Conservation (phyloP, 768 basidiomycete species). For the Auricularia cornea region DNA sequence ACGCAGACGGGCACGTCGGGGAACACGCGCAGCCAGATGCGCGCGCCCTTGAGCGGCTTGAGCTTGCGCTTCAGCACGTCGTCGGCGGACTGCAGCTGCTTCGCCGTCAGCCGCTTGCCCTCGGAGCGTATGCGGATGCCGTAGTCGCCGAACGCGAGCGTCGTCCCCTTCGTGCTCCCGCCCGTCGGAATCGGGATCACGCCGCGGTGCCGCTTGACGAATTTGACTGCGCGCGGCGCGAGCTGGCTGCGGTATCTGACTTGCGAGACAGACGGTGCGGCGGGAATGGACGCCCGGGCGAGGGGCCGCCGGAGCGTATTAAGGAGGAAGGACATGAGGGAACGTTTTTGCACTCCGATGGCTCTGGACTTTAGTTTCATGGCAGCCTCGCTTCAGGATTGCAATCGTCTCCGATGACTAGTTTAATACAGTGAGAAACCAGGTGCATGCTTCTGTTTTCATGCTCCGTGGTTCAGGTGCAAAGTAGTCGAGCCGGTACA, state of each 20-base stretch:
- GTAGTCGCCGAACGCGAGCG: conserved; percentile 85
- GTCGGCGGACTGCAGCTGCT: conserved; percentile 81
- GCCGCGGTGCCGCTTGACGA: conserved; percentile 86
- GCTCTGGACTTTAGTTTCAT: too few relatives aligned
- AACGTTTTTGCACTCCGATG: neutral
- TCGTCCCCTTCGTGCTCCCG: conserved; percentile 89
- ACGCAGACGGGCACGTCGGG: conserved; percentile 97
- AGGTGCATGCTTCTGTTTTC: too few relatives aligned
- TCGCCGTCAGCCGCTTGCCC: conserved; percentile 74
- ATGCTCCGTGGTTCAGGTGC: too few relatives aligned
- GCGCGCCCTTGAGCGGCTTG: conserved; percentile 81
- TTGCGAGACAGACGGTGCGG: neutral
- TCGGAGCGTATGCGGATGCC: conserved; percentile 83
- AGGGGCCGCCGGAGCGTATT: neutral
- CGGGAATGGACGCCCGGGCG: neutral
- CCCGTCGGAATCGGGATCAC: conserved; percentile 77
- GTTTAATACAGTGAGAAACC: too few relatives aligned
- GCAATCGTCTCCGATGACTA: too few relatives aligned
- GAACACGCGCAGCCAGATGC: conserved; percentile 84
- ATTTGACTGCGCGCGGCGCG: conserved; percentile 76
- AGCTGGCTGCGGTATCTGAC: conserved; percentile 43
- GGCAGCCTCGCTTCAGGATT: too few relatives aligned
- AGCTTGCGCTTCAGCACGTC: conserved; percentile 85
- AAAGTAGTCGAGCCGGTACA: too few relatives aligned
- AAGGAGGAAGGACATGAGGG: neutral